Percentiles rank a stretch among this genome's conserved stretches.
phyloP scores from a whole-genome alignment of 495 filamentous ascomycete species.

The Tuber indicum region DNA sequence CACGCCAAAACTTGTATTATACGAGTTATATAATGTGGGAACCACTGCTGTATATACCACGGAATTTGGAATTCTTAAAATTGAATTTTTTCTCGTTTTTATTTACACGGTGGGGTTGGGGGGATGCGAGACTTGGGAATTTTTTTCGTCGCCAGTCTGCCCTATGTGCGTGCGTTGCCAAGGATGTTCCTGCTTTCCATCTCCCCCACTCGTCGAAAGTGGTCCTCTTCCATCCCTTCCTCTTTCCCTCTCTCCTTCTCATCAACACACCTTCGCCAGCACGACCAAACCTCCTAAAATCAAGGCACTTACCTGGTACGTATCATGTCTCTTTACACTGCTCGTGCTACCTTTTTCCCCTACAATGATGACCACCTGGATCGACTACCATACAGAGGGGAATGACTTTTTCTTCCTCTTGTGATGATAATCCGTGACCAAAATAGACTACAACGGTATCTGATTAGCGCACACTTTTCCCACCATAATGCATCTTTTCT shows the following conservation, averaged over 20 bases:
- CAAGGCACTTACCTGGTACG: background rate
- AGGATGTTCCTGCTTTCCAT: background rate
- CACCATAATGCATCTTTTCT: constrained; percentile 19
- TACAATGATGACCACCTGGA: background rate
- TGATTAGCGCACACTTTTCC: constrained; percentile 50
- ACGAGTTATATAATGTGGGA: background rate
- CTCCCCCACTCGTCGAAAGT: background rate
- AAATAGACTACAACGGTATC: constrained; percentile 62
- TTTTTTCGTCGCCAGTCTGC: background rate
- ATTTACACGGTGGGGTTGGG: background rate
- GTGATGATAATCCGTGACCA: constrained; percentile 3
- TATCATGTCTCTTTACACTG: background rate
- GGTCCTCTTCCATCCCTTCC: background rate
- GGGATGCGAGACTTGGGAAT: background rate
- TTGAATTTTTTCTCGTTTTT: background rate
- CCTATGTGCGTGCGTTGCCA: background rate
- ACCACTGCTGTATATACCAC: background rate
- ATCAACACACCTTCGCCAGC: background rate
- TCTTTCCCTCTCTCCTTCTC: background rate
- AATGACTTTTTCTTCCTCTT: constrained; percentile 5
- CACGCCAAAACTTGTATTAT: constrained; percentile 3
- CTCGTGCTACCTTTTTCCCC: background rate
- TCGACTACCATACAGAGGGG: constrained; percentile 1
- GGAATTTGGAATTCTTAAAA: background rate
- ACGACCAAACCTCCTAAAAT: background rate